phyloP scores from a whole-genome alignment of 2,329 filamentous ascomycete species.

The Acephala macrosclerotiorum region DNA sequence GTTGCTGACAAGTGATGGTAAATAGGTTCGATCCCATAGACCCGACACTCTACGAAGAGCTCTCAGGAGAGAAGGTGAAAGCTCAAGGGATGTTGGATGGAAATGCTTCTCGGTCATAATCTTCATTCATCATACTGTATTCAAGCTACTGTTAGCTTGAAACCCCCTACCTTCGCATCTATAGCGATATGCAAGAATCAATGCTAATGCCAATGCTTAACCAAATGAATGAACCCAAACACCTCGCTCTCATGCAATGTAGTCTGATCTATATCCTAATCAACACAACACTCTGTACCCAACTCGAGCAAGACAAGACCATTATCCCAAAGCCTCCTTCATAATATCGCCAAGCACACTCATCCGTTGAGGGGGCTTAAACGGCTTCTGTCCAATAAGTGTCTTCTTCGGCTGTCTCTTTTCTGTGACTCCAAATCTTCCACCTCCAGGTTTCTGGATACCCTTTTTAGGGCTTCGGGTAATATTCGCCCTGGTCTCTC shows the following conservation, averaged over 20 bases:
- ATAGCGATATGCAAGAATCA: constrained; percentile 25
- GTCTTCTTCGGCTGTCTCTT: constrained; percentile 55
- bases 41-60: constrained; percentile 25
- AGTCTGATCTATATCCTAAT: constrained; percentile 10
- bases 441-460: neutral
- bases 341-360: constrained; percentile 72
- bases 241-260: constrained; percentile 12
- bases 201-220: constrained; percentile 9
- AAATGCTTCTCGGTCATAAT: neutral
- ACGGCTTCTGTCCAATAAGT: constrained; percentile 65
- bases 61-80: neutral
- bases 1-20: constrained; percentile 10
- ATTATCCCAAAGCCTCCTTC: constrained; percentile 60
- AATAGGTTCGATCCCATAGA: constrained; percentile 33
- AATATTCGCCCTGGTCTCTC: constrained; percentile 23
- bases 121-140: neutral
- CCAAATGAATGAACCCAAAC: no score
- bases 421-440: constrained; percentile 3
- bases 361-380: constrained; percentile 46
- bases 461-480: neutral
- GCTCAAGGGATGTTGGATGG: neutral
- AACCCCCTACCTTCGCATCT: neutral
- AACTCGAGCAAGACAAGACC: neutral
- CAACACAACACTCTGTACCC: neutral
- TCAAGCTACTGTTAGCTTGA: constrained; percentile 1